These are phyloP conservation scores for Blumeria graminis DNA, from an alignment of 2,329 filamentous ascomycete species.

Conservation along the genomic window DNA sequence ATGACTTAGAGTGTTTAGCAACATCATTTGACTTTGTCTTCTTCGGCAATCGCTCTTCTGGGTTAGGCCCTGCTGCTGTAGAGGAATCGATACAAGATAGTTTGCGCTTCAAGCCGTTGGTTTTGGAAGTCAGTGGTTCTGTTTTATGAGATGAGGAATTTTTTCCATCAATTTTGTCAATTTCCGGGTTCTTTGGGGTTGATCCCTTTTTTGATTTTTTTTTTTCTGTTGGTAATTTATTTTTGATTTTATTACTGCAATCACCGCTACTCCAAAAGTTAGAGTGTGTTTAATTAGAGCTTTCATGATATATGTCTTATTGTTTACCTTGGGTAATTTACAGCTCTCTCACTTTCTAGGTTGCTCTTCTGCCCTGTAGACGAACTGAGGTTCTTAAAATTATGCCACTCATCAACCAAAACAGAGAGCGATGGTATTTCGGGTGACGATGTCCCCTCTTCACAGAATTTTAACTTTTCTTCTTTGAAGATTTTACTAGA, in stretches of 20 bases:
- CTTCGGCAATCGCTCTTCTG: too few relatives aligned
- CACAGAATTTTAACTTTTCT: constrained; percentile 20
- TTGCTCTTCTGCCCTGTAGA: neutral
- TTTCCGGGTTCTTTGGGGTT: constrained; percentile 8
- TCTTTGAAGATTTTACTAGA: constrained; percentile 39
- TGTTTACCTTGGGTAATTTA: too few relatives aligned
- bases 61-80: too few relatives aligned
- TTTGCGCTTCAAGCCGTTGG: too few relatives aligned
- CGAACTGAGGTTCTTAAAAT: constrained; percentile 8
- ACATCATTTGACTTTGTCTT: too few relatives aligned
- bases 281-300: too few relatives aligned
- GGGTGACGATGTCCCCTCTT: constrained; percentile 4
- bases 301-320: too few relatives aligned
- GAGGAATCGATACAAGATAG: too few relatives aligned
- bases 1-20: constrained; percentile 5
- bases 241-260: constrained; percentile 16
- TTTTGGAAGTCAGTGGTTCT: too few relatives aligned
- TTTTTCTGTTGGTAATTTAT: constrained; percentile 15
- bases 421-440: constrained; percentile 15
- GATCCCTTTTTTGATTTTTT: constrained; percentile 16
- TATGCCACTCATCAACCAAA: constrained; percentile 19
- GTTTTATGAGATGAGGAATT: too few relatives aligned
- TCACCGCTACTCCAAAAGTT: constrained; percentile 3
- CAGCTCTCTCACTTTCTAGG: too few relatives aligned
- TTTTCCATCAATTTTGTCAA: too few relatives aligned